Conservation (phyloP, 2,329 filamentous ascomycete genomes). For the Cladosporium sp. region DNA sequence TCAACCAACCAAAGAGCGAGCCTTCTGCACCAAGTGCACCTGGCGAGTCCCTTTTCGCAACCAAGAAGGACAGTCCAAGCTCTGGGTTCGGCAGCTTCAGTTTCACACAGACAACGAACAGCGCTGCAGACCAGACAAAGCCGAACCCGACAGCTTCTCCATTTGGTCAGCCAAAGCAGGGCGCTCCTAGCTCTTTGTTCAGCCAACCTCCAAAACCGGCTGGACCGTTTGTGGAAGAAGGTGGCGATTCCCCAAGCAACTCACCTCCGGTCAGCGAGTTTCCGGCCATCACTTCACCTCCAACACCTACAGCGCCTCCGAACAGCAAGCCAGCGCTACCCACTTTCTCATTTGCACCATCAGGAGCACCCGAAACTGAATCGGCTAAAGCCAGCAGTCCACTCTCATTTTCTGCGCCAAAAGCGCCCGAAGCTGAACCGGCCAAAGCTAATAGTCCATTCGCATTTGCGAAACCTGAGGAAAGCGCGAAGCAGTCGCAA, state of each 20-base stretch:
- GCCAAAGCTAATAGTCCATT: neutral
- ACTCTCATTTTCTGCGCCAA: neutral
- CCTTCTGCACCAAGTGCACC: neutral
- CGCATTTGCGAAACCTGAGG: constrained; percentile 14
- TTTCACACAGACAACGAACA: neutral
- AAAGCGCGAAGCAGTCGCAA: constrained; percentile 1
- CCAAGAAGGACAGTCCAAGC: neutral
- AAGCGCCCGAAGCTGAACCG: neutral
- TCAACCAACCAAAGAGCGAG: neutral
- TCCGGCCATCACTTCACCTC: neutral
- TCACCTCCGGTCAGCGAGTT: neutral
- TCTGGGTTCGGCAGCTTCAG: constrained; percentile 6
- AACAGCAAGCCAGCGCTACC: constrained; percentile 8
- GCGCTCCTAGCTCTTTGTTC: constrained; percentile 1
- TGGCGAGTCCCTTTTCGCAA: constrained; percentile 11
- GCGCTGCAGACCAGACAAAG: neutral
- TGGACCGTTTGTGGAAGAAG: constrained; percentile 15
- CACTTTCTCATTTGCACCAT: constrained; percentile 9
- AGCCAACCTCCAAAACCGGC: neutral
- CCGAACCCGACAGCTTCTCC: neutral
- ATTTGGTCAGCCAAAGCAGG: constrained; percentile 3
- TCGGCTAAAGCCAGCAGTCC: neutral
- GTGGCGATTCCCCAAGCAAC: constrained; percentile 3
- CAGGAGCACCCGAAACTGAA: neutral
- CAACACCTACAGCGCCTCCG: neutral